phyloP scores from a whole-genome alignment of 2,329 filamentous ascomycete species.

The Penicillium sp. region DNA sequence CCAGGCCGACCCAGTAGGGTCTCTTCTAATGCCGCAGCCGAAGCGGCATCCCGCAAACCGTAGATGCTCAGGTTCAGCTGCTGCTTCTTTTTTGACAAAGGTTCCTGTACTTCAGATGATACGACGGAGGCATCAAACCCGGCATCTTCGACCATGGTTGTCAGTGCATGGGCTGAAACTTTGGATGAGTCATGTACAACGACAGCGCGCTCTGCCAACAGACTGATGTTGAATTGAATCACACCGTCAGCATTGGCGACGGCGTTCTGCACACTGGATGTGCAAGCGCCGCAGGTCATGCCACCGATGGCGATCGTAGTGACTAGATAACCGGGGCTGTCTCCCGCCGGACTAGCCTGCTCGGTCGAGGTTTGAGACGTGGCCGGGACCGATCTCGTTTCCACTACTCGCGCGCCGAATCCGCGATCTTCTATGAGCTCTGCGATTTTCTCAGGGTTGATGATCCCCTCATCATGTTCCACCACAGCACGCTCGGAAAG shows the following conservation, averaged over 20 bases:
- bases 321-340: conserved; percentile 46
- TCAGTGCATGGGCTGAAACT: conserved; percentile 67
- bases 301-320: conserved; percentile 88
- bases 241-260: conserved; percentile 73
- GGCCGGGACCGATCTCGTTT: conserved; percentile 50
- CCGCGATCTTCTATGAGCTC: conserved; percentile 63
- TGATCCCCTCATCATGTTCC: conserved; percentile 61
- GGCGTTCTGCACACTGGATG: conserved; percentile 78
- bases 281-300: conserved; percentile 97
- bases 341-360: conserved; percentile 28
- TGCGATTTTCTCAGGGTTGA: conserved; percentile 50
- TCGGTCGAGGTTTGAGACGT: conserved; percentile 22
- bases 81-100: conserved; percentile 51
- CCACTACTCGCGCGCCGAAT: conserved; percentile 73
- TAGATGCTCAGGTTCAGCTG: conserved; percentile 77
- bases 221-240: conserved; percentile 85
- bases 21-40: conserved; percentile 67
- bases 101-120: conserved; percentile 61
- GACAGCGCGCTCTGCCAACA: conserved; percentile 86
- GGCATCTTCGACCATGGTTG: conserved; percentile 77
- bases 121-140: conserved; percentile 84
- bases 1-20: conserved; percentile 61
- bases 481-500: conserved; percentile 80
- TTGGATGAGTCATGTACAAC: conserved; percentile 72
- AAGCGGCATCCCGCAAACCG: conserved; percentile 64